Base-by-base conservation (phyloP, 805 yeast species). In the Starmerella roubikii region DNA sequence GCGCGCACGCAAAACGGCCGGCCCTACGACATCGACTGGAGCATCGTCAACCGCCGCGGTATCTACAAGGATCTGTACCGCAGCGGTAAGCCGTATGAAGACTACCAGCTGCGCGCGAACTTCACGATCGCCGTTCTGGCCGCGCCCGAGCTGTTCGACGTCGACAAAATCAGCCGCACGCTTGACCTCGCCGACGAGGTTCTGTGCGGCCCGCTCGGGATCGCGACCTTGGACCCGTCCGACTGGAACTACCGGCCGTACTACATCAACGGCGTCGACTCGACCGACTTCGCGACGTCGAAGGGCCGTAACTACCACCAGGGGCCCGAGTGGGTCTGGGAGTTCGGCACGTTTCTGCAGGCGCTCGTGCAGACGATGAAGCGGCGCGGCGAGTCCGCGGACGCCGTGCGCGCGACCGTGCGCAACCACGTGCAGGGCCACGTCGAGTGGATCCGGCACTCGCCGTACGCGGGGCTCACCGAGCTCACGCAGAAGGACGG, bases 301-400 rank as follows among this genome's bases (percentile, higher is more conserved):
- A 84, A 85, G 60, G 98, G 98, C 23, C 72, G 97, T 52, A 91
- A 91, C 61, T 88, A 88, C 57, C 98, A 88, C 59, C 97, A 88
- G 61, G 98, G 98, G 2, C 98, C 98, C 2, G 98, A 91, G 56
- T 88, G 98, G 98, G 80, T 82, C 25, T 88, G 96, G 96, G 71
- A 76, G 42, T 67, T 69, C 20, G 98, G 98, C 3, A 85, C 74
- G 58, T 88, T 84, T 55, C 60, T 91, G 48, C 71, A 96, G 46
- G 94, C 97, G 0, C 75, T 67, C 51, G 57, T 62, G 33, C 73
- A 78, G 54, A 74, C 76, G 49, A 57, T 66, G 51, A 54, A 12
- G 60, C 68, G 46, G 51, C 59, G 38, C 53, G 56, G 41, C 52
- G 52, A 44, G 17, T 47, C 30, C 41, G 50, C 34, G 46, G 50